phyloP scores from a whole-genome alignment of 176 grass and related monocot species.

The Puccinellia tenuiflora region DNA sequence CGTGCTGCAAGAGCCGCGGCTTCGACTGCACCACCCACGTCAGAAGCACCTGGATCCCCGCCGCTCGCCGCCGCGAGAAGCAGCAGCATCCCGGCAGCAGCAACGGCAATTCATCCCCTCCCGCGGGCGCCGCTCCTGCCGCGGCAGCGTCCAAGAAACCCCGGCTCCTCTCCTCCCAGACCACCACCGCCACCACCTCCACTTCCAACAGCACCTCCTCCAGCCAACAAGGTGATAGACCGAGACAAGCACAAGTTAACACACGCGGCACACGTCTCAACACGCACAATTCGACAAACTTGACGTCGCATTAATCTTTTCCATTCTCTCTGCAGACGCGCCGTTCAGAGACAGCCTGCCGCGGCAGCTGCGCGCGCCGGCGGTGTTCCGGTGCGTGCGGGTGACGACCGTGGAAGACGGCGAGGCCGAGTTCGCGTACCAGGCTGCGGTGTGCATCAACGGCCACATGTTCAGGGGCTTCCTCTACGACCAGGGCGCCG shows the following conservation, averaged over 20 bases:
- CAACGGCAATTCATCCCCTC: neutral
- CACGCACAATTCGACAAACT: neutral
- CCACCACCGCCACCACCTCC: constrained; percentile 54
- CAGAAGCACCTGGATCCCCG: constrained; percentile 87
- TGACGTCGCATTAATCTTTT: neutral
- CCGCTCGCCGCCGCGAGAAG: constrained; percentile 62
- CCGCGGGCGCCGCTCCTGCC: neutral
- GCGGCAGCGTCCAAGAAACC: constrained; percentile 43
- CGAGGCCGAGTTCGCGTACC: constrained; percentile 82
- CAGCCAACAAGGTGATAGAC: constrained; percentile 71
- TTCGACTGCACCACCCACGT: constrained; percentile 78
- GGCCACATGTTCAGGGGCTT: constrained; percentile 91
- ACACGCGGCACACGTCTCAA: neutral
- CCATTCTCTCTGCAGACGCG: constrained; percentile 30
- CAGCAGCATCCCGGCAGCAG: constrained; percentile 21
- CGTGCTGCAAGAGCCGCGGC: constrained; percentile 87
- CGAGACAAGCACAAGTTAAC: neutral
- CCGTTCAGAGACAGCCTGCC: constrained; percentile 60
- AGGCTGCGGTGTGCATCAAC: constrained; percentile 78
- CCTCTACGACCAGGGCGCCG: constrained; percentile 80
- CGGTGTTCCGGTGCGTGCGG: constrained; percentile 88
- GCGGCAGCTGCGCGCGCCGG: constrained; percentile 75
- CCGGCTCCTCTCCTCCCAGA: constrained; percentile 53
- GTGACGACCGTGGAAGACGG: constrained; percentile 74
- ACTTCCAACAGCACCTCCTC: constrained; percentile 84